Percentiles rank a stretch among this genome's conserved stretches.
Evolutionary conservation across 441 rosid genomes (phyloP).

Genomic region (Francoa sonchifolia): DNA sequence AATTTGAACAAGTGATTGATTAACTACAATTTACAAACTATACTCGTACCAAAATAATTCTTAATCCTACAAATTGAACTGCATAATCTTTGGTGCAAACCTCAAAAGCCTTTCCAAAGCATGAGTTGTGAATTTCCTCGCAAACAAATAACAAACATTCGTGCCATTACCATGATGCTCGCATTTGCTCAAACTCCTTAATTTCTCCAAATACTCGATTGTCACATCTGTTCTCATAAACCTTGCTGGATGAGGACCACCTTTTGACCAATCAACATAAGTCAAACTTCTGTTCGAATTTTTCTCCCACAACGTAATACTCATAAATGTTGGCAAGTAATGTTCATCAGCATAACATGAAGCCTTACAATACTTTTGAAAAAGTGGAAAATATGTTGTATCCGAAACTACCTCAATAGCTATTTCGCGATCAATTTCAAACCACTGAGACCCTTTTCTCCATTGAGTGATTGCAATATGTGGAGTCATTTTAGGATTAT

Average conservation of each 20-base stretch:
- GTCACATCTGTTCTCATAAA: slow-evolving; percentile 23
- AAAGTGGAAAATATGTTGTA: slow-evolving; percentile 23
- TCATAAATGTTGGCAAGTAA: slow-evolving; percentile 49
- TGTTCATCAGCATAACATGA: slow-evolving; percentile 61
- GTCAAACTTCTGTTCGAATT: slow-evolving; percentile 46
- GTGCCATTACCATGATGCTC: slow-evolving; percentile 30
- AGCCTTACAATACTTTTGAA: slow-evolving; percentile 25
- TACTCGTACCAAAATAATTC: no score
- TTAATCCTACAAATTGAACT: no score
- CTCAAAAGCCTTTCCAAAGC: slow-evolving; percentile 33
- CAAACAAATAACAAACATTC: slow-evolving; percentile 48
- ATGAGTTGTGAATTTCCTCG: slow-evolving; percentile 49
- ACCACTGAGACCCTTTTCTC: slow-evolving; percentile 90
- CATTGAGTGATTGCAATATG: slow-evolving; percentile 23
- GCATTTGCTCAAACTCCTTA: slow-evolving; percentile 32
- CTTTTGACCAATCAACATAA: slow-evolving; percentile 60
- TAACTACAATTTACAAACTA: no score
- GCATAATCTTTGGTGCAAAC: slow-evolving; percentile 42
- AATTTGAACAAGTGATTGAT: no score
- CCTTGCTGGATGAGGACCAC: slow-evolving; percentile 58
- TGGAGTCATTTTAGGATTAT: slow-evolving; percentile 36
- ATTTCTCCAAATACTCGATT: slow-evolving; percentile 19
- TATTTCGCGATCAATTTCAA: slow-evolving; percentile 42
- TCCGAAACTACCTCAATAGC: slow-evolving; percentile 49
- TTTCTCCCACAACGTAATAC: slow-evolving; percentile 20